Base-by-base conservation (phyloP, 139 green algal species). In the Gonium pectorale region DNA sequence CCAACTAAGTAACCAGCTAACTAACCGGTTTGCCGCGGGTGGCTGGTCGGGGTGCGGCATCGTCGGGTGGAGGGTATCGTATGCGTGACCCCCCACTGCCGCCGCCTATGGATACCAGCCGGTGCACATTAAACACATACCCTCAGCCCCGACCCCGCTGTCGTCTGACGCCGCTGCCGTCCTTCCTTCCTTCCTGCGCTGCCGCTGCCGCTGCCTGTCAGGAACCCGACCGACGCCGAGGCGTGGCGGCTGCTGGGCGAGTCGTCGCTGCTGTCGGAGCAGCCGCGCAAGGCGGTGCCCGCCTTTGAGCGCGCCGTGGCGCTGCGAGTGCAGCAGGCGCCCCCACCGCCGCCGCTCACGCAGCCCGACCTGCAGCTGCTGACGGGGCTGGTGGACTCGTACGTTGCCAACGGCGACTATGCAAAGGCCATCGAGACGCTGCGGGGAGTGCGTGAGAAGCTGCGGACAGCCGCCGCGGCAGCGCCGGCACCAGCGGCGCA, bases 171-270 rank as follows among this genome's bases (percentile, higher is more conserved):
- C n/a, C n/a, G n/a, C n/a, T n/a, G n/a, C n/a, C n/a, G n/a, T n/a
- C n/a, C n/a, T n/a, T n/a, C n/a, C n/a, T n/a, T n/a, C n/a, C n/a
- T n/a, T n/a, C n/a, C n/a, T n/a, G n/a, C n/a, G n/a, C n/a, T n/a
- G n/a, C n/a, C n/a, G n/a, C n/a, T n/a, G n/a, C n/a, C n/a, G n/a
- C n/a, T n/a, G n/a, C n/a, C n/a, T n/a, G n/a, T 26, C 29, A 83
- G 75, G 5, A 73, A 70, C 37, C 87, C 91, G 6, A 66, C 81
- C 68, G 72, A 87, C 62, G 46, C 78, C 15, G 91, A 94, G 60
- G 89, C 87, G 2, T 92, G 87, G 91, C 79, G 91, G 26, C 64
- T 94, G 46, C 89, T 92, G 59, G 90, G 90, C 33, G 90, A 94
- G 85, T 82, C 68, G 22, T 71, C 72, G 11, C 81, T 94, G 62